Conservation (phyloP, 1,284 basidiomycete genomes). For the Wolfiporia cocos region DNA sequence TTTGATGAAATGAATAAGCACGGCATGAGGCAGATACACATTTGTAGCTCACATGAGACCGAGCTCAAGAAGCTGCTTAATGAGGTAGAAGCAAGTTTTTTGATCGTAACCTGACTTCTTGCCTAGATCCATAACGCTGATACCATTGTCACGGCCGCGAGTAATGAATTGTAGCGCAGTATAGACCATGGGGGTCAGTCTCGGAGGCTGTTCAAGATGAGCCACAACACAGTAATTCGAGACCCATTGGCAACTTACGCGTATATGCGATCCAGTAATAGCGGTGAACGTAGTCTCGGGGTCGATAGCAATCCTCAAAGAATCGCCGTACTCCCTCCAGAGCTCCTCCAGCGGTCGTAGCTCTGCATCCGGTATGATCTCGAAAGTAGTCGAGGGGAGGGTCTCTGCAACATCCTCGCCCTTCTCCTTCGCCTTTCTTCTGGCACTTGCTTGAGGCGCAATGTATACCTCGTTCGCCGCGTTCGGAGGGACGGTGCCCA, state of each 20-base stretch:
- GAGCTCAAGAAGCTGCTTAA: slow-evolving; percentile 67
- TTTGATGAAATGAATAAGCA: slow-evolving; percentile 21
- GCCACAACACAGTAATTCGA: too few relatives aligned
- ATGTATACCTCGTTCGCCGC: slow-evolving; percentile 62
- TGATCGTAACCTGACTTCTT: slow-evolving; percentile 81
- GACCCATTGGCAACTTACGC: slow-evolving; percentile 40
- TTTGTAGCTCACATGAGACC: slow-evolving; percentile 64
- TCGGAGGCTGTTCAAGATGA: slow-evolving; percentile 64
- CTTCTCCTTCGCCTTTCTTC: slow-evolving; percentile 52
- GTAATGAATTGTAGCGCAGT: slow-evolving; percentile 83
- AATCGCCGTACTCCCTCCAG: slow-evolving; percentile 46
- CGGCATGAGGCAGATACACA: not conserved
- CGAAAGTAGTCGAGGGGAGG: slow-evolving; percentile 36
- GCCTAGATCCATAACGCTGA: slow-evolving; percentile 75
- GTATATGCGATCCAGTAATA: slow-evolving; percentile 78
- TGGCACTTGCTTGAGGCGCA: slow-evolving; percentile 63
- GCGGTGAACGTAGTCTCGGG: slow-evolving; percentile 69
- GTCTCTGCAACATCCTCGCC: slow-evolving; percentile 41
- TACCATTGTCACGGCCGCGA: slow-evolving; percentile 69
- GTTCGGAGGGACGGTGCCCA: slow-evolving; percentile 59
- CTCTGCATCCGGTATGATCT: slow-evolving; percentile 48
- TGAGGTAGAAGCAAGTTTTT: slow-evolving; percentile 84
- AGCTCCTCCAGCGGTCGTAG: slow-evolving; percentile 49
- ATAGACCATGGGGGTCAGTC: slow-evolving; percentile 80
- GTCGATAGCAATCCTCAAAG: slow-evolving; percentile 69